These are phyloP conservation scores for Lasiodiplodia gonubiensis DNA, from an alignment of 2,329 filamentous ascomycete species.

Conservation along the genomic window DNA sequence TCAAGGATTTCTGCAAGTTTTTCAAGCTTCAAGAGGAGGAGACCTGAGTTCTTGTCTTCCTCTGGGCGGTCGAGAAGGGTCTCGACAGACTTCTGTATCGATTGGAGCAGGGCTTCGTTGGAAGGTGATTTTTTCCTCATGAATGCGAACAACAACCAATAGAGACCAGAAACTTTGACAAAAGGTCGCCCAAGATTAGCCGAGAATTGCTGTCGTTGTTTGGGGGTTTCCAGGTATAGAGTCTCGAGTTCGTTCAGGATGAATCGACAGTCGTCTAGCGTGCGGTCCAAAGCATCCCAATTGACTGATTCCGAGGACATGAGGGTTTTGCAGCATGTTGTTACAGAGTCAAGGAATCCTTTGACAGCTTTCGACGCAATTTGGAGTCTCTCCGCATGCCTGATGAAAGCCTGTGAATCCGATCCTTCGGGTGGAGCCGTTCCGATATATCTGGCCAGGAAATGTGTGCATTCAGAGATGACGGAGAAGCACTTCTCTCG, in stretches of 20 bases:
- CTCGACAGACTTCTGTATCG: constrained; percentile 69
- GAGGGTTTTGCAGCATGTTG: constrained; percentile 41
- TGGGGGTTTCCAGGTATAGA: constrained; percentile 27
- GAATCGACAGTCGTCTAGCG: constrained; percentile 42
- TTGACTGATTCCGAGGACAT: constrained; percentile 33
- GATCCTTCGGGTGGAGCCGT: constrained; percentile 31
- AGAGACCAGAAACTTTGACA: constrained; percentile 73
- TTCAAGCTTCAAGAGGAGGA: constrained; percentile 69
- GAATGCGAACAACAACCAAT: constrained; percentile 67
- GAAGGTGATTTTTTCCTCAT: constrained; percentile 54
- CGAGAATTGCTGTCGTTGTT: constrained; percentile 24
- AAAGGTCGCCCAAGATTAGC: constrained; percentile 42
- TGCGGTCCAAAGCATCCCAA: constrained; percentile 41
- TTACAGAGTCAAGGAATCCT: constrained; percentile 44
- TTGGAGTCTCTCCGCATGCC: constrained; percentile 9
- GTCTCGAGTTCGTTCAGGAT: constrained; percentile 39
- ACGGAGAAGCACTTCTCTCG: constrained; percentile 32
- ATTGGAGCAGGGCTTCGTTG: constrained; percentile 57
- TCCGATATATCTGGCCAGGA: constrained; percentile 42
- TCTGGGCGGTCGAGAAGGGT: constrained; percentile 61
- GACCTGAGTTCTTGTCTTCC: constrained; percentile 64
- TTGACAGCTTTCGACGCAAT: constrained; percentile 37
- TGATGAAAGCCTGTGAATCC: constrained; percentile 29
- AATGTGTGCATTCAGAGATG: constrained; percentile 41
- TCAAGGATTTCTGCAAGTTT: constrained; percentile 67